A percentile compares a stretch with the other conserved stretches of the same genome.
These are phyloP conservation scores for Phialophora expanda DNA, from an alignment of 2,329 filamentous ascomycete genomes.

Conservation along the genomic window DNA sequence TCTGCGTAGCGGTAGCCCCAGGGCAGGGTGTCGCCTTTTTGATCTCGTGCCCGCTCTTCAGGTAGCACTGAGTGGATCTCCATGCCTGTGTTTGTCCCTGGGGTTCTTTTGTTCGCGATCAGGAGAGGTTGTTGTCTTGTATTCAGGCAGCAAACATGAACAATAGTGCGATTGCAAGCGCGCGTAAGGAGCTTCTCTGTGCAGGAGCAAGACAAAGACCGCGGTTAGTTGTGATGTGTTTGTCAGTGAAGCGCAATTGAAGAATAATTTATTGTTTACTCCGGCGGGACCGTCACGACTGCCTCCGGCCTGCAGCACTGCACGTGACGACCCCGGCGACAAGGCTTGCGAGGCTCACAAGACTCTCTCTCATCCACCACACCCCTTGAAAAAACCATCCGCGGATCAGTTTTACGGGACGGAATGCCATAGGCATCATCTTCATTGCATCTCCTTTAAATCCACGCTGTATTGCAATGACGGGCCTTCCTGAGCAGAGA, in stretches of 20 bases:
- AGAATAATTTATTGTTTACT: slow-evolving; percentile 20
- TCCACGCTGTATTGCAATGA: not conserved
- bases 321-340: not conserved
- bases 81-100: slow-evolving; percentile 48
- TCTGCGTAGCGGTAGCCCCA: slow-evolving; percentile 68
- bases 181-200: not conserved
- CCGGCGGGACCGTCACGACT: not conserved
- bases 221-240: not conserved
- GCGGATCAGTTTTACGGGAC: not conserved
- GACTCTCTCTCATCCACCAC: not conserved
- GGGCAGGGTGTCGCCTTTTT: slow-evolving; percentile 64
- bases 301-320: not conserved
- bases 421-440: not conserved
- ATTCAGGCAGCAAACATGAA: not conserved
- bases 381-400: no score
- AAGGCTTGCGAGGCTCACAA: not conserved
- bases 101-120: not conserved
- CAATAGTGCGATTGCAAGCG: not conserved
- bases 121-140: not conserved
- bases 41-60: slow-evolving; percentile 65
- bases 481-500: no score
- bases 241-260: not conserved
- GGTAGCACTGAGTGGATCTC: slow-evolving; percentile 70
- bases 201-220: not conserved
- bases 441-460: not conserved